Evolutionary conservation across 2,329 filamentous ascomycete genomes (phyloP), one percentile per base, ranked within the genome.

Genomic region (Phialophora verrucosa): DNA sequence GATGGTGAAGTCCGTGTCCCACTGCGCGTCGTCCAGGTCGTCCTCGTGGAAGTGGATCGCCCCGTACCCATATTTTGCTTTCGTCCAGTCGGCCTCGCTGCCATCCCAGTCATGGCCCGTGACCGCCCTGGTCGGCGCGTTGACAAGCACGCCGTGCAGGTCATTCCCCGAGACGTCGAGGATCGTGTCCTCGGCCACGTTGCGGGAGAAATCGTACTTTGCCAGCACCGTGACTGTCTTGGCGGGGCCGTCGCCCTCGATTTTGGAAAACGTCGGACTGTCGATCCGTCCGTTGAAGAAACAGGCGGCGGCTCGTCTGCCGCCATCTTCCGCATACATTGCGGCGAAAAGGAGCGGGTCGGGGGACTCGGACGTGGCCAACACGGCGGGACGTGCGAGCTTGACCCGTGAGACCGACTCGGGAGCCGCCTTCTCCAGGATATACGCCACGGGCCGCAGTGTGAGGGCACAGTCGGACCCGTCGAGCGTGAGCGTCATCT

Each of bases 31-130:
- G 66, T 79, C 77, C 8, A 78, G 64, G 64, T 78, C 77, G 57
- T 79, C 77, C 29, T 79, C 77, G 63, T 79, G 77, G 67, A 79
- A 79, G 61, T 79, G 77, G 44, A 79, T 79, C 1, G 77, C 77
- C 6, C 77, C 76, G 53, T 77, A 78, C 0, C 77, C 77, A 51
- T 74, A 76, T 47, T 69, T 70, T 1, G 77, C 76, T 20, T 73
- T 68, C n/a, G 72, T 78, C 77, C 77, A 79, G 63, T 75, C 74
- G 2, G 66, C 60, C 42, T 76, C 71, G 20, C 69, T 72, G 11
- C 70, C 74, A 54, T 78, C 75, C 73, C 75, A 78, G 67, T 78
- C 71, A 51, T 76, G 64, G 10, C 77, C 76, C 14, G 70, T 74
- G 12, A 78, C 73, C 0, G 73, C 77, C 14, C 77, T 69, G 20